phyloP scores from a whole-genome alignment of 768 basidiomycete species.

The Piloderma croceum region DNA sequence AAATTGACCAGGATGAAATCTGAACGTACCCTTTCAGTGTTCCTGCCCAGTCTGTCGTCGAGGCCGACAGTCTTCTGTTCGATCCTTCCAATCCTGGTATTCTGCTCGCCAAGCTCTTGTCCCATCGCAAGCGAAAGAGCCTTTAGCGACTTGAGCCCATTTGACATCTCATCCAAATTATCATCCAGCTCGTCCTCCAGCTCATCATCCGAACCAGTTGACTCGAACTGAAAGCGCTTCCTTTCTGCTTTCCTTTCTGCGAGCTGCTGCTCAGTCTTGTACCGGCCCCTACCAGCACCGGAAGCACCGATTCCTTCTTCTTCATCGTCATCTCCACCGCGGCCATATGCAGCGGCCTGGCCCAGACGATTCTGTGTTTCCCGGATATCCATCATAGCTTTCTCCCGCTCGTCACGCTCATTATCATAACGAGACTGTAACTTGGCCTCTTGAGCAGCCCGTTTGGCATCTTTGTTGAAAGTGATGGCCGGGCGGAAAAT shows the following conservation, averaged over 20 bases:
- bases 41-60: conserved; percentile 71
- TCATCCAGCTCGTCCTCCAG: conserved; percentile 90
- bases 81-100: conserved; percentile 69
- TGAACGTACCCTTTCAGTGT: conserved; percentile 69
- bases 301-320: conserved; percentile 28
- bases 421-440: conserved; percentile 82
- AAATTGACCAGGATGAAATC: not conserved
- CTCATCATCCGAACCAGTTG: conserved; percentile 86
- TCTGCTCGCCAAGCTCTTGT: conserved; percentile 85
- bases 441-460: conserved; percentile 80
- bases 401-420: conserved; percentile 78
- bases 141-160: conserved; percentile 72
- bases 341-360: conserved; percentile 60
- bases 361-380: conserved; percentile 86
- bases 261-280: conserved; percentile 47
- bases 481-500: conserved; percentile 92
- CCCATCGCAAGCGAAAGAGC: conserved; percentile 78
- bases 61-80: conserved; percentile 71
- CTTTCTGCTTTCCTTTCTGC: conserved; percentile 61
- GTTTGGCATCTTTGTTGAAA: conserved; percentile 91
- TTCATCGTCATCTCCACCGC: conserved; percentile 42
- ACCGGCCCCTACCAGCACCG: conserved; percentile 38
- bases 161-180: conserved; percentile 83
- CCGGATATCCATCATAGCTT: conserved; percentile 77
- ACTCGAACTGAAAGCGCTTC: conserved; percentile 88